Evolutionary conservation across 768 basidiomycete genomes (phyloP).

Genomic region (Clitopilus hobsonii): DNA sequence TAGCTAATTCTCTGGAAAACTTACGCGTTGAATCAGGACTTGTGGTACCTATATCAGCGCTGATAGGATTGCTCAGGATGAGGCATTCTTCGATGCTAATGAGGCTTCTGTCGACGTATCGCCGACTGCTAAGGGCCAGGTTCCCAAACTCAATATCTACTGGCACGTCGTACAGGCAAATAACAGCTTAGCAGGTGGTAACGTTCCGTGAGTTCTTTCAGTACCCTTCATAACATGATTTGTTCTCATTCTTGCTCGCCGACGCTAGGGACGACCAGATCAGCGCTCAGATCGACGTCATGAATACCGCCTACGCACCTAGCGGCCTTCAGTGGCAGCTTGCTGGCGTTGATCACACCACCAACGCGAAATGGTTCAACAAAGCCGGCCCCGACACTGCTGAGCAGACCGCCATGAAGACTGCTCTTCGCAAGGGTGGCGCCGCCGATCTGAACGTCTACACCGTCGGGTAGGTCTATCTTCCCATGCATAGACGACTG

Average conservation of each 20-base stretch:
- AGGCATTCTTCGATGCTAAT: slow-evolving; percentile 24
- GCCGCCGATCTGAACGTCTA: slow-evolving; percentile 35
- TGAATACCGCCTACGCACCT: slow-evolving; percentile 32
- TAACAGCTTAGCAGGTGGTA: neutral
- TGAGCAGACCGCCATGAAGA: slow-evolving; percentile 33
- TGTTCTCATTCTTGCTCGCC: neutral
- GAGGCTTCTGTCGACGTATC: slow-evolving; percentile 8
- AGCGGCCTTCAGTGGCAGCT: slow-evolving; percentile 32
- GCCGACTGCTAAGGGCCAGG: neutral
- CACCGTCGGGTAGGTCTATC: slow-evolving; percentile 27
- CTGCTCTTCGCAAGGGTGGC: slow-evolving; percentile 29
- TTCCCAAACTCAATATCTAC: slow-evolving; percentile 8
- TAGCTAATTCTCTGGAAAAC: neutral
- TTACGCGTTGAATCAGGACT: slow-evolving; percentile 4
- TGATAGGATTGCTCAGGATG: slow-evolving; percentile 17
- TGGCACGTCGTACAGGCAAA: slow-evolving; percentile 1
- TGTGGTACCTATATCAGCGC: slow-evolving; percentile 21
- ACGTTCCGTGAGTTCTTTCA: neutral
- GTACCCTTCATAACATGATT: neutral
- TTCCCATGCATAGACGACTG: neutral
- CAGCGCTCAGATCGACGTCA: slow-evolving; percentile 27
- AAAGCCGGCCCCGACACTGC: slow-evolving; percentile 20
- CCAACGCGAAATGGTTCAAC: slow-evolving; percentile 36
- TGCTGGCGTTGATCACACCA: slow-evolving; percentile 24
- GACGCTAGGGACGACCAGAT: slow-evolving; percentile 21